These are phyloP conservation scores for Lentinula edodes DNA, from an alignment of 768 basidiomycete species.

Conservation along the genomic window DNA sequence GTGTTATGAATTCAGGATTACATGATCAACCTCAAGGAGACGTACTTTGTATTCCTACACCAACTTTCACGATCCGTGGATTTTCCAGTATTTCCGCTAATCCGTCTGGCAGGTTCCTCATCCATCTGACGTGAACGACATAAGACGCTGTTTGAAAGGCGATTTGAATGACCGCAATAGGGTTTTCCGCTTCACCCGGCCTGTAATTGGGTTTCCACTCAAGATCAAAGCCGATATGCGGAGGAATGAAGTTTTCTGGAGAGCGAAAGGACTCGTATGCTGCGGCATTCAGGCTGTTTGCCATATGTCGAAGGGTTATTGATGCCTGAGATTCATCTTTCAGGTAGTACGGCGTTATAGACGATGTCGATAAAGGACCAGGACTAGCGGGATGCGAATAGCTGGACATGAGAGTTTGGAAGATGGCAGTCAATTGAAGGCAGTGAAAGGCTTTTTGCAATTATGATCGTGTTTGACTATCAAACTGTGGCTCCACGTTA, in stretches of 20 bases:
- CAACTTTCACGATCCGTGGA: conserved; percentile 29
- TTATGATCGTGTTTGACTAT: neutral
- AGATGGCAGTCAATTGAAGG: neutral
- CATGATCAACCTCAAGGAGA: conserved; percentile 4
- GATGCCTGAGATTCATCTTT: neutral
- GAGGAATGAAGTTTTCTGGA: conserved; percentile 15
- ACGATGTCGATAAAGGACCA: neutral
- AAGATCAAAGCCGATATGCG: conserved; percentile 63
- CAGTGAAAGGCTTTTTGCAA: neutral
- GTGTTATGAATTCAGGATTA: neutral
- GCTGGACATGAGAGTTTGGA: neutral
- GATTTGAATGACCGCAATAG: conserved; percentile 70
- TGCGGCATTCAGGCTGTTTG: conserved; percentile 25
- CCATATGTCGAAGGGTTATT: neutral
- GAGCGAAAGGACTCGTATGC: conserved; percentile 32
- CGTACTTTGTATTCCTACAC: neutral
- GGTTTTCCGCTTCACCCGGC: conserved; percentile 55
- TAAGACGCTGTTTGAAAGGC: conserved; percentile 50
- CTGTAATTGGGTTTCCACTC: conserved; percentile 69
- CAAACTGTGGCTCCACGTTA: neutral
- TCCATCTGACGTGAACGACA: conserved; percentile 61
- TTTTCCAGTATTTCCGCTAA: conserved; percentile 42
- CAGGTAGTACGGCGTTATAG: neutral
- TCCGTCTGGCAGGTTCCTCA: conserved; percentile 51
- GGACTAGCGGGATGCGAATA: neutral